Evolutionary conservation across 768 basidiomycete species (phyloP), one percentile per base, ranked within the genome.

Genomic region (Lactifluus volemus): DNA sequence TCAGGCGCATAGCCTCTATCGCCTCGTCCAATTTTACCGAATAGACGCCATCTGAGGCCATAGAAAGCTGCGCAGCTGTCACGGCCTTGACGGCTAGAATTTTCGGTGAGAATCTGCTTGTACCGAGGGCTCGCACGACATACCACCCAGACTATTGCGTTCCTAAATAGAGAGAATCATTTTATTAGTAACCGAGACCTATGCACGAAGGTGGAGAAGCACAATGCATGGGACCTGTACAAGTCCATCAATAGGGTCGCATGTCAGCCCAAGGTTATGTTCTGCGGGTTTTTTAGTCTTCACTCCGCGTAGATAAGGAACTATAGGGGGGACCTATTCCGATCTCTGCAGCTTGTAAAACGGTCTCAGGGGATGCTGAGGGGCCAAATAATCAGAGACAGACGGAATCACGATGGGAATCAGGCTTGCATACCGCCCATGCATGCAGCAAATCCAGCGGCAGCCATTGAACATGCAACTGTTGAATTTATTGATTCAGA

Each of bases 171-270:
- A 47, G n/a, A 25, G 49, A 38, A 21, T n/a, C 47, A 41, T 14
- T 30, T 25, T 15, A 51, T 58, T 7, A 63, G 42, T 52, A 45
- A 58, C 60, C 47, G 50, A 19, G 30, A 21, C 49, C 41, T 34
- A 34, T 39, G 41, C 29, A 15, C 30, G 64, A 64, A 55, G 32
- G 61, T 52, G 44, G 68, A 60, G 53, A 74, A 86, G 68, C 73
- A 93, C 93, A 60, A 97, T 97, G 70, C 96, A 98, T 6, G 95
- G 95, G 8, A 97, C 92, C 71, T 97, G 92, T 2, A 96, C 93
- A 11, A 95, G 79, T 0, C 93, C 92, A 65, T 92, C 91, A 58
- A 93, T 90, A 5, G 95, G 95, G 72, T 97, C 94, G 69, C 95
- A 98, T 2, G 95, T 98, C 58, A 98, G 72, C 2, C 91, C 90